Base-by-base conservation (phyloP, 2,329 filamentous ascomycete genomes). In the Herpotrichia juniperi region DNA sequence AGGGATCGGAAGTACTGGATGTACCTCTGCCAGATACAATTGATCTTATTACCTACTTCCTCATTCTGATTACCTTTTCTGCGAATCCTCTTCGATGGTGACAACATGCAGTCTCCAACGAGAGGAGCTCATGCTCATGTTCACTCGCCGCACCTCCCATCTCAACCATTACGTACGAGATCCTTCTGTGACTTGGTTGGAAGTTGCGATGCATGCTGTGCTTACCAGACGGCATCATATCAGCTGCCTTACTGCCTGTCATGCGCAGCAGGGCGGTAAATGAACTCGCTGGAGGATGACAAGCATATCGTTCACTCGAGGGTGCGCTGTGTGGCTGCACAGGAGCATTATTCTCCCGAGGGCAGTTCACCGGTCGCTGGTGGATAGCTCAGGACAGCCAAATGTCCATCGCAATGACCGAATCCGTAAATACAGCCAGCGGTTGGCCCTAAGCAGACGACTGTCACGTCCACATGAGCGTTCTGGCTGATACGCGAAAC, bases 401-500 rank as follows among this genome's bases (percentile, higher is more conserved):
- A 17, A 19, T 30, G 46, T 12, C 46, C 25, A 47, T 54, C 48
- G 25, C 42, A 54, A 54, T 53, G 42, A 46, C 39, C 48, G 17
- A 24, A 48, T 39, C 6, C 7, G 43, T 46, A 22, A 34, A 22
- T 22, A 17, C 46, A 19, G 30, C 42, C 52, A 51, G 53, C 48
- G 50, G 55, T 56, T 50, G 37, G 48, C 53, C 42, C 42, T 39
- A 42, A 42, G 37, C 40, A 50, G 50, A 51, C 46, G 40, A 53
- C 42, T 16, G n/a, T 42, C 48, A 48, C 45, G 48, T 52, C 55
- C 55, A 58, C 52, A 58, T 58, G 55, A 28, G 16, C 11, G 32
- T 26, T 31, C 31, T n/a, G 22, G 19, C 19, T n/a, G n/a, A n/a
- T n/a, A n/a, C n/a, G n/a, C n/a, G n/a, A n/a, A n/a, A n/a, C n/a